These are phyloP conservation scores for Fragosphaeria purpurea DNA, from an alignment of 2,329 filamentous ascomycete genomes.

Conservation along the genomic window DNA sequence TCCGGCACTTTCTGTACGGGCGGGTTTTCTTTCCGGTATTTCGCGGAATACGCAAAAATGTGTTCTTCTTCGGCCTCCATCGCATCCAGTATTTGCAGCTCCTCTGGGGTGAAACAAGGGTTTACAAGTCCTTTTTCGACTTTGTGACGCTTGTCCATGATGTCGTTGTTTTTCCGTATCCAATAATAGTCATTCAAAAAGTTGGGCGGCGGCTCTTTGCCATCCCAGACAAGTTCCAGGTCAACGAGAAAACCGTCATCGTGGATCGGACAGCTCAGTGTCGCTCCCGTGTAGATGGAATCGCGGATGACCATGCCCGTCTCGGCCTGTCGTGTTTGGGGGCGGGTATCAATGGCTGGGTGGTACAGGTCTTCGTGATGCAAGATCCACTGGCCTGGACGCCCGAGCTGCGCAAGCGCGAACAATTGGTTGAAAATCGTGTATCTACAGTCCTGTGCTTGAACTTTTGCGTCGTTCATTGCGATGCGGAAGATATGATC, in stretches of 20 bases:
- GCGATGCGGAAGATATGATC: too few species aligned
- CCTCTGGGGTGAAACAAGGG: neutral
- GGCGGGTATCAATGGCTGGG: constrained; percentile 3
- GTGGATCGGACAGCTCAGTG: too few species aligned
- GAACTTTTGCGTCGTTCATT: too few species aligned
- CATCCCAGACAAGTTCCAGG: neutral
- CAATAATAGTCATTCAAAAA: neutral
- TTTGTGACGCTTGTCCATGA: neutral
- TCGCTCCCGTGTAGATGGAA: neutral
- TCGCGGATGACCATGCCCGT: neutral
- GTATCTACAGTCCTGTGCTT: too few species aligned
- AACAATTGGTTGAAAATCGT: neutral
- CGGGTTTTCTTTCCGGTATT: too few species aligned
- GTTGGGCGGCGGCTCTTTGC: neutral
- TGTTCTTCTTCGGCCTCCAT: neutral
- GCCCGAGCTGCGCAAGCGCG: neutral
- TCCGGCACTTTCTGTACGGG: too few species aligned
- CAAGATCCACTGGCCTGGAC: constrained; percentile 5
- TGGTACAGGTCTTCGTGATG: constrained; percentile 6
- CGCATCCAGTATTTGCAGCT: neutral
- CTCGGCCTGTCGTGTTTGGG: neutral
- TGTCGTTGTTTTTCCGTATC: neutral
- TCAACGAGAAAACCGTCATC: neutral
- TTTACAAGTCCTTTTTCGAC: neutral
- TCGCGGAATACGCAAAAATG: too few species aligned